Evolutionary conservation across 2,329 filamentous ascomycete species (phyloP), one percentile per base, ranked within the genome.

Genomic region (Pseudomassariella vexata): DNA sequence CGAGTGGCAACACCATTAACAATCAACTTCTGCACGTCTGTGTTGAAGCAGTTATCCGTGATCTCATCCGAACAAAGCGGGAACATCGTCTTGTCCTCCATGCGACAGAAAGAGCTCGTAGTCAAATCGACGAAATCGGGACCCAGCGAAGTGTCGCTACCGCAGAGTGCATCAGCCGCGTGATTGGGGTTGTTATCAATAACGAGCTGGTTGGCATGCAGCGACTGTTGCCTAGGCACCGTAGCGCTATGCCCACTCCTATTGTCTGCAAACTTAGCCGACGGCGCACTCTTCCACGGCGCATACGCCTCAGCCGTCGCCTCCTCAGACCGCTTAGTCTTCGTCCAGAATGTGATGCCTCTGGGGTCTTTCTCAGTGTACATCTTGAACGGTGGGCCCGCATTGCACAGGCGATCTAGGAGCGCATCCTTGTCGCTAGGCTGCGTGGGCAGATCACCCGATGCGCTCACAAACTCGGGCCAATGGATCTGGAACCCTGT

Each of bases 51-150:
- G 26, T 40, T 43, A 15, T 38, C 30, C 2, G 6, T 10, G 2
- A 12, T 24, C 6, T 14, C 23, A 10, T 11, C 23, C 6, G 23
- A 24, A 14, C 23, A 24, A 10, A 24, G 15, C n/a, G n/a, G n/a
- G 23, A 12, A 24, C 2, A 24, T 11, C 6, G 23, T 24, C 23
- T 24, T 24, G 23, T 11, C 6, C n/a, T 24, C 23, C 23, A 24
- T 24, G 23, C 15, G n/a, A 14, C 23, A 24, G 9, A 24, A 24
- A 11, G n/a, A 12, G 6, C 43, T 36, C 9, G 44, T 35, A 11
- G 15, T 19, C 3, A 35, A 16, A 26, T 46, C 41, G n/a, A 48
- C 9, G 22, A 53, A 49, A 37, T 52, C 49, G 1, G 51, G 52
- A 6, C 50, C 47, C 8, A 31, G 24, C 5, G 47, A 47, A 0